Evolutionary conservation across 345 rosid species (phyloP), one percentile per base, ranked within the genome.

Genomic region (Gossypium longicalyx): DNA sequence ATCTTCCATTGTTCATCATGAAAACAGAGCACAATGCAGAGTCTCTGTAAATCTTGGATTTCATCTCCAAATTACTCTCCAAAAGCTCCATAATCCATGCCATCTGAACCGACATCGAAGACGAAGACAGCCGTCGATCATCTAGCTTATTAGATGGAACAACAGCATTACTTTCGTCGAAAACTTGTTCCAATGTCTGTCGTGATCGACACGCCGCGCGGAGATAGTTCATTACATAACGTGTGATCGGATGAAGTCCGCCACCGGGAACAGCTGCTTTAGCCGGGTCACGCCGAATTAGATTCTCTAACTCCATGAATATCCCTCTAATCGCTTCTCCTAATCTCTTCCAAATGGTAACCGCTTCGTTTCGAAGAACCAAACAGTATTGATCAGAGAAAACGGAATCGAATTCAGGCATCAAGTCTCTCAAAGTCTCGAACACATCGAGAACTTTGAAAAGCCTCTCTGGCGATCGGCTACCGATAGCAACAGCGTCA

Each of bases 241-340:
- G 90, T 3, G 98, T 92, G 38, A 94, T 91, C 0, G 98, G 98
- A 58, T 94, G 98, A 20, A 91, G 81, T 11, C 93, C 92, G 2
- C 97, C 97, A 6, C 92, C 89, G 9, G 97, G 98, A 74, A 94
- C 97, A 0, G 90, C 86, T 56, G 90, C 83, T 74, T 91, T 92
- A 0, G 93, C 90, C 0, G 97, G 97, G 77, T 94, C 98, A n/a
- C 97, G 86, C 25, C 92, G 80, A 64, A 94, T 92, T 74, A 90
- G 59, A 86, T 94, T 90, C 86, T 94, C 97, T 67, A 94, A 87
- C 71, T 94, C 97, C 98, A 92, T 92, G 57, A 94, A 92, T 41
- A 88, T 91, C 59, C 95, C 97, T 77, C 91, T 84, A 3, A 92
- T 83, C 0, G 94, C 89, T 64, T 89, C 97, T 48, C 97, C 90